Conservation (phyloP, 257 asterid species). For the Petunia secreta region DNA sequence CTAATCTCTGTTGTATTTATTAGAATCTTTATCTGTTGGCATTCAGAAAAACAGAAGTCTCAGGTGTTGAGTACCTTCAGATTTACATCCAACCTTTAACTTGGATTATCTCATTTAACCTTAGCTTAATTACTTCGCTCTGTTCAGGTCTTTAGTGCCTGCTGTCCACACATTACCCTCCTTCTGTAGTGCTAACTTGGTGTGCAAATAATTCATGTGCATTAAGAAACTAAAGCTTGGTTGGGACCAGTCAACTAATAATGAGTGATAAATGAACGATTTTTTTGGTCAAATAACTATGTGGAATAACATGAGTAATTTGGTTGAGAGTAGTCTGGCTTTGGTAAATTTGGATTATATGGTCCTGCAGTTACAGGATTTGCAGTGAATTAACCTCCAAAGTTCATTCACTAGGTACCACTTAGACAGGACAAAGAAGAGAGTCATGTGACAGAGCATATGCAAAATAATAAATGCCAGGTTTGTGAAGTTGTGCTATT, state of each 20-base stretch:
- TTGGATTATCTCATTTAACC: too few species aligned
- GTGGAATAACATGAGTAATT: conserved; percentile 6
- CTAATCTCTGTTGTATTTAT: conserved; percentile 4
- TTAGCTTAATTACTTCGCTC: neutral
- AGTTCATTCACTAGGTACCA: conserved; percentile 35
- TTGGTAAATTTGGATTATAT: neutral
- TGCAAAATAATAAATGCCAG: conserved; percentile 49
- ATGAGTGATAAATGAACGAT: neutral
- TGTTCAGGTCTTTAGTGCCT: neutral
- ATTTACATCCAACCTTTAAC: too few species aligned
- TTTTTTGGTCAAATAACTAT: neutral
- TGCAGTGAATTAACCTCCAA: conserved; percentile 6
- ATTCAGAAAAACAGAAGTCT: too few species aligned
- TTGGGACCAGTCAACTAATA: neutral
- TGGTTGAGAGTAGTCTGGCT: neutral
- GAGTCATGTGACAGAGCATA: conserved; percentile 27
- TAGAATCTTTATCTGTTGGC: neutral
- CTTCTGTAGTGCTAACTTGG: neutral
- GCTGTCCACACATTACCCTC: conserved; percentile 10
- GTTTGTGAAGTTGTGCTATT: conserved; percentile 41
- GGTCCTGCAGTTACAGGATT: conserved; percentile 2
- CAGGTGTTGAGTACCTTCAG: too few species aligned
- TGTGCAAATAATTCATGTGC: neutral
- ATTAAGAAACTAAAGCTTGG: neutral
- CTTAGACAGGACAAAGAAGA: conserved; percentile 24